Evolutionary conservation across 805 yeast genomes (phyloP), one percentile per base, ranked within the genome.

Genomic region (Wickerhamomyces strasburgensis): DNA sequence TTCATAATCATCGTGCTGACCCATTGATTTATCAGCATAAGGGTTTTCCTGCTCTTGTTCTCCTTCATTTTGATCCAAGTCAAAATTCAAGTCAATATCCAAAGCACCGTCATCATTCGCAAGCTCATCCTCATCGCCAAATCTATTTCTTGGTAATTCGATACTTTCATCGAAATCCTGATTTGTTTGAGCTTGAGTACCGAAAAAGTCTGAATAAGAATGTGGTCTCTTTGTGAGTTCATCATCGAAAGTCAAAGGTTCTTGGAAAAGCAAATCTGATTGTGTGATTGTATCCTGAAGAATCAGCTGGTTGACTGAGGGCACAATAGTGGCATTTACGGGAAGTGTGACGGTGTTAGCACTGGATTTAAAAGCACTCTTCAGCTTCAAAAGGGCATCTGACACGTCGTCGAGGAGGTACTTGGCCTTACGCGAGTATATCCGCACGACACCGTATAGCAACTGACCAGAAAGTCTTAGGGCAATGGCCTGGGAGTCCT

Each of bases 401-500:
- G 78, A 72, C 28, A 86, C 90, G 55, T 89, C 97, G 38, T 86
- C 94, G 34, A 84, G 65, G 17, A 89, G 64, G 47, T 84, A 84
- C 48, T 81, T 82, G 19, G 96, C 86, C 59, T 89, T 85, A 42
- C 90, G 68, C 10, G 93, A 80, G 59, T 87, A 89, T 16, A 89
- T 89, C 39, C 86, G 70, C 25, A 86, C 94, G 4, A 89, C 86
- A 34, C 96, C 97, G 38, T 84, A 77, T 27, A 89, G 65, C 36
- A 89, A 66, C 54, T 88, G 96, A 4, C 96, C 95, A 1, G 95
- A 83, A 18, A 86, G 67, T 39, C 96, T 68, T 35, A 88, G 66
- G 0, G 96, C 85, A 39, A 88, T 68, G 9, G 87, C 78, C 35
- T 78, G 82, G 3, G 59, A 50, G 10, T 52, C 53, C 7, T 44